phyloP scores from a whole-genome alignment of 352 stramenopile genomes.

The Globisporangium paroecandrum region DNA sequence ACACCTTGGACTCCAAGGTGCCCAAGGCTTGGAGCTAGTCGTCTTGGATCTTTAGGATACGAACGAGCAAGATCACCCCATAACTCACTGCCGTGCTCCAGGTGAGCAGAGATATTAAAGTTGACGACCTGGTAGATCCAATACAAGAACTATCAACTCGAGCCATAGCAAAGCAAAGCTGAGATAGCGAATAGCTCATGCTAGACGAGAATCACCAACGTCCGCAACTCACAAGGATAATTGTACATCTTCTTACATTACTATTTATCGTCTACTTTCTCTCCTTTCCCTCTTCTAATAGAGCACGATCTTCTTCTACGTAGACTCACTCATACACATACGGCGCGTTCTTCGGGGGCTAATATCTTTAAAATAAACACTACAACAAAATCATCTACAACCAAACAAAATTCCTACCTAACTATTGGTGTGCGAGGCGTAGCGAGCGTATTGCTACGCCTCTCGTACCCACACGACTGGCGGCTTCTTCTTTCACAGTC shows the following conservation, averaged over 20 bases:
- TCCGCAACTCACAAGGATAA: too few relatives aligned
- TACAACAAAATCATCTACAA: constrained; percentile 1
- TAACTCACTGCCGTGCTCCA: too few relatives aligned
- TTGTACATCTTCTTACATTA: background rate
- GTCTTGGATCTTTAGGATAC: too few relatives aligned
- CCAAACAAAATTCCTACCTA: background rate
- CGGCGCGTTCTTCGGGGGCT: background rate
- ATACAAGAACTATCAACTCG: too few relatives aligned
- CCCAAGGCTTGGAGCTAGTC: too few relatives aligned
- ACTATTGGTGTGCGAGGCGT: background rate
- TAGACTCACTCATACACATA: background rate
- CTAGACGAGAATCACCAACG: too few relatives aligned
- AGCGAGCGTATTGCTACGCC: background rate
- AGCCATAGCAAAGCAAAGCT: too few relatives aligned
- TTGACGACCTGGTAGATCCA: too few relatives aligned
- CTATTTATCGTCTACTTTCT: background rate
- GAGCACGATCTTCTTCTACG: background rate
- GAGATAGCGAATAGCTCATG: too few relatives aligned
- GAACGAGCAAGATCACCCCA: too few relatives aligned
- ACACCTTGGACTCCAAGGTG: too few relatives aligned
- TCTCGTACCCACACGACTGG: background rate
- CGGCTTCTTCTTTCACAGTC: background rate
- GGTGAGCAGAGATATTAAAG: too few relatives aligned
- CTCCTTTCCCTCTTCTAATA: background rate
- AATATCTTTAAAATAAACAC: constrained; percentile 9